phyloP scores from a whole-genome alignment of 306 rosid genomes.

The Dalbergia cultrata region DNA sequence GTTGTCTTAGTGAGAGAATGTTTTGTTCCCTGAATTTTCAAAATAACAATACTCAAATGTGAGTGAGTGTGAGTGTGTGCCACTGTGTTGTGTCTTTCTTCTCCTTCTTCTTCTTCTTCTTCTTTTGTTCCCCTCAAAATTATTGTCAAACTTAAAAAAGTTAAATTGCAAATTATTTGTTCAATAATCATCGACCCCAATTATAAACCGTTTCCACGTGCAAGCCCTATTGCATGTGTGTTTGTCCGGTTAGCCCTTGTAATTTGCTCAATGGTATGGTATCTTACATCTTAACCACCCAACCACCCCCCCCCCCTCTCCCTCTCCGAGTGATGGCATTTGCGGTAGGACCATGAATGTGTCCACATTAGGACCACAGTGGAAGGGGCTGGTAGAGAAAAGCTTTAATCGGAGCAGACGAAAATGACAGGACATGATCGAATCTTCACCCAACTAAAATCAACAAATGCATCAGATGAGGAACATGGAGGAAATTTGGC shows the following conservation, averaged over 20 bases:
- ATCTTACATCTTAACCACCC: not conserved
- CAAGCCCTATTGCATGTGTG: slow-evolving; percentile 54
- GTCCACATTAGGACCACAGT: slow-evolving; percentile 56
- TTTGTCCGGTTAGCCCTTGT: slow-evolving; percentile 52
- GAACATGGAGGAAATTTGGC: slow-evolving; percentile 45
- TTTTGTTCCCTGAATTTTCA: slow-evolving; percentile 49
- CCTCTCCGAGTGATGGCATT: slow-evolving; percentile 30
- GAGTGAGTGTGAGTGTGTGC: not conserved
- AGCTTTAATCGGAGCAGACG: slow-evolving; percentile 47
- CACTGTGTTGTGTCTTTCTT: not conserved
- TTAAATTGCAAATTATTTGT: slow-evolving; percentile 25
- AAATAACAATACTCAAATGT: slow-evolving; percentile 13
- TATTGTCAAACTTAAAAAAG: not conserved
- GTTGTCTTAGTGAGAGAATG: slow-evolving; percentile 60
- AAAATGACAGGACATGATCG: slow-evolving; percentile 54
- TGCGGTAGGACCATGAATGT: not conserved
- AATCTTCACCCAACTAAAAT: slow-evolving; percentile 52
- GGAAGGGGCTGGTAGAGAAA: slow-evolving; percentile 32
- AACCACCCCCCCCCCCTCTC: no score
- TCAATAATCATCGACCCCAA: slow-evolving; percentile 29
- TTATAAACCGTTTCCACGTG: slow-evolving; percentile 36
- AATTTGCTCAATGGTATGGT: slow-evolving; percentile 47
- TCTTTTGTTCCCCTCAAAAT: not conserved
- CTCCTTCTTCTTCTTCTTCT: no score
- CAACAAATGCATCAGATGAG: slow-evolving; percentile 43